phyloP scores from a whole-genome alignment of 768 basidiomycete genomes.

The Leccinum barrowsii region DNA sequence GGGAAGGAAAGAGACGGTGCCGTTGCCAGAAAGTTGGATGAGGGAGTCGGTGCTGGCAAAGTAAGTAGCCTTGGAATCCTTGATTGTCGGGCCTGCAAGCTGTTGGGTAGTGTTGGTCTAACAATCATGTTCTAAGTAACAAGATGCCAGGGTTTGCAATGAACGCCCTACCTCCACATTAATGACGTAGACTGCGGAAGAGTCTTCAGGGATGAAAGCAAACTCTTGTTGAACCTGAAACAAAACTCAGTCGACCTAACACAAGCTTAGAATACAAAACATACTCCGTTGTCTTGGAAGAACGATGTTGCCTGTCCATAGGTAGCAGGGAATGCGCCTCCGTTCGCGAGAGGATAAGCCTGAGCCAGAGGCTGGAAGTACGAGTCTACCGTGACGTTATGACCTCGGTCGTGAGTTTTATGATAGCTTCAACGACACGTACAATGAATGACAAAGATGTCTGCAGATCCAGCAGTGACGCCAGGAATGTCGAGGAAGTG shows the following conservation, averaged over 20 bases:
- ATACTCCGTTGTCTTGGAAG: constrained; percentile 53
- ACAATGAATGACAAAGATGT: constrained; percentile 90
- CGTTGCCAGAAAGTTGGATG: constrained; percentile 64
- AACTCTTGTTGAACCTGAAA: constrained; percentile 66
- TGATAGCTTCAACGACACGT: constrained; percentile 24
- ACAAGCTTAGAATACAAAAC: constrained; percentile 15
- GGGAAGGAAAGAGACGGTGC: constrained; percentile 57
- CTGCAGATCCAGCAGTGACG: constrained; percentile 61
- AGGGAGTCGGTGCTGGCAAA: constrained; percentile 59
- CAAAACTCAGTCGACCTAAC: neutral
- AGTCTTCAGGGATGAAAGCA: constrained; percentile 75
- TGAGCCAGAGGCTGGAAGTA: constrained; percentile 75
- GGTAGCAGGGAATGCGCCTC: constrained; percentile 58
- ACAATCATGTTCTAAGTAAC: constrained; percentile 4
- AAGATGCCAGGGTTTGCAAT: neutral
- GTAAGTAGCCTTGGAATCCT: constrained; percentile 60
- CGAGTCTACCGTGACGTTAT: constrained; percentile 45
- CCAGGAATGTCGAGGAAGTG: constrained; percentile 76
- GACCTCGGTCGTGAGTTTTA: neutral
- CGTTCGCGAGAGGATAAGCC: constrained; percentile 45
- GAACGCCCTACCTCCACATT: constrained; percentile 52
- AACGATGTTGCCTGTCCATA: constrained; percentile 70
- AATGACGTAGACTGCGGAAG: constrained; percentile 67
- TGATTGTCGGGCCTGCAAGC: constrained; percentile 54
- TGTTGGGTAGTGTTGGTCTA: constrained; percentile 63